phyloP scores from a whole-genome alignment of 169 alveolate species.

The Plasmodium fragile region DNA sequence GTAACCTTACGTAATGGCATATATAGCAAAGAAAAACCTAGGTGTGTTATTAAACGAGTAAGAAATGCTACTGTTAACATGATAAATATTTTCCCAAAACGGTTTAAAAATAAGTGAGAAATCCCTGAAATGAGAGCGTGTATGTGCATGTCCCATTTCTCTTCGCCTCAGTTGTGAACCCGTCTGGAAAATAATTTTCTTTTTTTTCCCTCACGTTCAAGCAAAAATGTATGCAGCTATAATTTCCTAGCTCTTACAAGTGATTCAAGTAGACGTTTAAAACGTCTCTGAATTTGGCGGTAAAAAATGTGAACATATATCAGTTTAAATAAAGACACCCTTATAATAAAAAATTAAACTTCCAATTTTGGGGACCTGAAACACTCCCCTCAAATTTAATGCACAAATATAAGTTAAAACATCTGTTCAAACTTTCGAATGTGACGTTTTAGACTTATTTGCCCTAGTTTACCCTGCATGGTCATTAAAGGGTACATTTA shows the following conservation, averaged over 20 bases:
- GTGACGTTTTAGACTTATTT: neutral
- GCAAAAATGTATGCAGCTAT: neutral
- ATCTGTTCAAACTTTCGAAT: neutral
- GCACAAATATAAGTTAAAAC: neutral
- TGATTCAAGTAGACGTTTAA: neutral
- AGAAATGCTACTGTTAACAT: neutral
- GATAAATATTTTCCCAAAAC: neutral
- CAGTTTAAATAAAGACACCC: neutral
- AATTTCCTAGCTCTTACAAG: neutral
- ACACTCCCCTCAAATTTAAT: neutral
- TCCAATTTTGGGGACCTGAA: neutral
- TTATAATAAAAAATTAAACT: neutral
- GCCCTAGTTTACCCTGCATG: neutral
- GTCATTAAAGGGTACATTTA: neutral
- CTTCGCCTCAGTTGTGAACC: neutral
- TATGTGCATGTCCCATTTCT: constrained; percentile 1
- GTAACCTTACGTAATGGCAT: neutral
- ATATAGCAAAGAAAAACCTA: neutral
- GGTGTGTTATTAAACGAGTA: neutral
- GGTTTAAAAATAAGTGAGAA: neutral
- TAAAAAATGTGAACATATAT: neutral
- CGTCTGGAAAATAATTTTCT: neutral
- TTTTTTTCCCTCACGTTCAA: neutral
- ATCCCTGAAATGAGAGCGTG: neutral
- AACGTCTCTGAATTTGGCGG: neutral